Evolutionary conservation across 805 yeast genomes (phyloP), one percentile per base, ranked within the genome.

Genomic region (Ogataea glucozyma): DNA sequence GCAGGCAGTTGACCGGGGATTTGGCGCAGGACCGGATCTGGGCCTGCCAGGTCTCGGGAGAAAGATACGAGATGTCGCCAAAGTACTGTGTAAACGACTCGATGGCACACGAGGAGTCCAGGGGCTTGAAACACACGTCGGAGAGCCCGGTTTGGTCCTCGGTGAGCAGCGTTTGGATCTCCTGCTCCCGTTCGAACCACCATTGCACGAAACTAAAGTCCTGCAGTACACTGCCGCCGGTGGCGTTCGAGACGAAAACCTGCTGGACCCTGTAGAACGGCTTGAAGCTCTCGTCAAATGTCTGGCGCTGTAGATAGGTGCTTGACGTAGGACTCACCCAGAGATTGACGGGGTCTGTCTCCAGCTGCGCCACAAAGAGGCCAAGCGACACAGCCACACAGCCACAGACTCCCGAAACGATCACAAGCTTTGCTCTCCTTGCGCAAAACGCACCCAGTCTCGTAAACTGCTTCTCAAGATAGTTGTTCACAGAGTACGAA

Each of bases 181-280:
- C 76, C 4, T 57, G 44, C 61, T 91, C 98, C 19, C 80, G 81
- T n/a, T 75, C 78, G 55, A 84, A 83, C 95, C 97, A 89, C 98
- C 98, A 91, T 48, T 79, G 60, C 16, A 90, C 58, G 2, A 81
- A 79, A 0, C 78, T 81, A 72, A 88, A 87, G 23, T 75, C 72
- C 40, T 62, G 64, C 20, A 76, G 56, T 24, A 91, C 66, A 0
- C 91, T 83, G 0, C 81, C 76, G 0, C 87, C 88, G 3, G 85
- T 71, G 16, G 79, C 79, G 52, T 83, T 83, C 3, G 82, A 78
- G 6, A 91, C 69, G 50, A 87, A 86, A 0, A 88, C 66, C 64
- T 91, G 98, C 56, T 88, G 91, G 4, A 88, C 79, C 53, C 97
- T 73, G 66, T 85, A 93, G 69, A 93, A 91, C 27, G 95, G 96